Conservation (phyloP, 306 rosid genomes). For the Malus asiatica region DNA sequence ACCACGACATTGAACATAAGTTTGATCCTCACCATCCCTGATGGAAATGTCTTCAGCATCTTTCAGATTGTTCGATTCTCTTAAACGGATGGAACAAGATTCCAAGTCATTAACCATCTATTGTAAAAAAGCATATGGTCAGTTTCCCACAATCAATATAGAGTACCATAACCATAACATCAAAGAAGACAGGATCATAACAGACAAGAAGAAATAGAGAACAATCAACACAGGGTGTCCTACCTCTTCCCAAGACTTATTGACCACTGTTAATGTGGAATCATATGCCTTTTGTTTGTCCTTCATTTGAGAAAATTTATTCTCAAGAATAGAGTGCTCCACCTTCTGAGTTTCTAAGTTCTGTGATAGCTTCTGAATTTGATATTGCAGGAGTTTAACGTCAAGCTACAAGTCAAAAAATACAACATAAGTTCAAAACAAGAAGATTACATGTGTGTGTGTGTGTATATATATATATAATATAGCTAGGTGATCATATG, state of each 20-base stretch:
- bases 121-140: slow-evolving; percentile 15
- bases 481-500: not conserved
- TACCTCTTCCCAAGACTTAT: slow-evolving; percentile 78
- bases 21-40: slow-evolving; percentile 39
- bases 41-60: slow-evolving; percentile 25
- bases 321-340: slow-evolving; percentile 57
- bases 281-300: slow-evolving; percentile 62
- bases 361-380: slow-evolving; percentile 82
- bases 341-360: slow-evolving; percentile 86
- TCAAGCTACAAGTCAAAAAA: slow-evolving; percentile 57
- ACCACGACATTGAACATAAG: not conserved
- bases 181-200: not conserved
- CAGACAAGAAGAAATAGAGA: slow-evolving; percentile 3
- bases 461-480: no score
- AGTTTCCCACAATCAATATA: slow-evolving; percentile 21
- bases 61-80: slow-evolving; percentile 38
- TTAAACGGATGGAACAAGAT: slow-evolving; percentile 39
- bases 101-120: slow-evolving; percentile 74
- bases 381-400: slow-evolving; percentile 75
- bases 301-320: slow-evolving; percentile 52
- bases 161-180: slow-evolving; percentile 8
- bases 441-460: not conserved
- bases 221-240: not conserved
- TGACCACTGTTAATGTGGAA: slow-evolving; percentile 49
- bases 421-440: slow-evolving; percentile 19